Percentiles rank a stretch among this genome's conserved stretches.
These are phyloP conservation scores for Solanum dulcamara DNA, from an alignment of 257 asterid species.

Conservation along the genomic window DNA sequence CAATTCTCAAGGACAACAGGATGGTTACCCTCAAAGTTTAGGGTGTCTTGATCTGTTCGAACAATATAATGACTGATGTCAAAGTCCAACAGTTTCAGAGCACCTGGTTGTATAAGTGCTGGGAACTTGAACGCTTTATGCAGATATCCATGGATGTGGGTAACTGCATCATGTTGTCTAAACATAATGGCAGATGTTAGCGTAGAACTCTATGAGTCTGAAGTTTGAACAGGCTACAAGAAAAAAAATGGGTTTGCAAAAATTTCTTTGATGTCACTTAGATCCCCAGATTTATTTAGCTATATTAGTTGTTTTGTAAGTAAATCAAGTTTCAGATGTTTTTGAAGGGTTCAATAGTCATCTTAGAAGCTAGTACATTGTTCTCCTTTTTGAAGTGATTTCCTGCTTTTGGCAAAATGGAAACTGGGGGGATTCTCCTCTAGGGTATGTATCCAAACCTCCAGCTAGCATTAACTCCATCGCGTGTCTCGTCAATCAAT, in stretches of 20 bases:
- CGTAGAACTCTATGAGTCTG: not conserved
- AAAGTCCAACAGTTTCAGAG: not conserved
- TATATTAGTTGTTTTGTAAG: not conserved
- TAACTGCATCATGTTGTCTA: not conserved
- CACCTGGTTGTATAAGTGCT: not conserved
- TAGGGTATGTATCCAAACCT: not conserved
- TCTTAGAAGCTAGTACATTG: not conserved
- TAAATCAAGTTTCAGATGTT: not conserved
- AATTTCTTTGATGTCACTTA: not conserved
- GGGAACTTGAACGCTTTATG: not conserved
- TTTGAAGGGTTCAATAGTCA: not conserved
- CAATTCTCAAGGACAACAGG: not conserved
- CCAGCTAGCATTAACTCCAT: not conserved
- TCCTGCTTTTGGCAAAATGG: not conserved
- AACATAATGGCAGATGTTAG: not conserved
- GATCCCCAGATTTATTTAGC: not conserved
- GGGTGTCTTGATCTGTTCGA: not conserved
- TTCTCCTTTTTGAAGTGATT: not conserved
- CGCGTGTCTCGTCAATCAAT: not conserved
- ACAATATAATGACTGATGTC: not conserved
- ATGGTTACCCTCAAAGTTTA: not conserved
- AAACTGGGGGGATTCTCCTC: not conserved
- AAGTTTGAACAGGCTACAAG: not conserved
- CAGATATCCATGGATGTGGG: not conserved
- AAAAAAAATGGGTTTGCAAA: not conserved